Evolutionary conservation across 768 basidiomycete species (phyloP).

Genomic region (Rhodotorula taiwanensis): DNA sequence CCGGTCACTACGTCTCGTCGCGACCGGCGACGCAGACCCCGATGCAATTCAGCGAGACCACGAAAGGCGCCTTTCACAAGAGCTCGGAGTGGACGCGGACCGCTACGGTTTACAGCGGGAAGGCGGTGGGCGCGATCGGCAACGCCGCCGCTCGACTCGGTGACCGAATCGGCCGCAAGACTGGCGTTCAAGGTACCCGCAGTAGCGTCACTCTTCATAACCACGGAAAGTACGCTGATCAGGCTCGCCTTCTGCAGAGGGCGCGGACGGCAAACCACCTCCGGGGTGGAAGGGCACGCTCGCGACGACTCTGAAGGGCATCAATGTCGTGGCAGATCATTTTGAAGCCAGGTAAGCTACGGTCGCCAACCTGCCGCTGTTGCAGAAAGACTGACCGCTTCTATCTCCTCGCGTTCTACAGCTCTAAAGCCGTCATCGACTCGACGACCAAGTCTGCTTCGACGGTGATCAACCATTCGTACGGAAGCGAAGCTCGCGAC

Average conservation of each 20-base stretch:
- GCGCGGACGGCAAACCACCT: not conserved
- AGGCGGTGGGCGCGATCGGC: slow-evolving; percentile 16
- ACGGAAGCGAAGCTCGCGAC: slow-evolving; percentile 44
- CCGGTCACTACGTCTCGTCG: slow-evolving; percentile 4
- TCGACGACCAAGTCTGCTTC: slow-evolving; percentile 11
- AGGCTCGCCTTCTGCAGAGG: slow-evolving; percentile 1
- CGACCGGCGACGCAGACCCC: slow-evolving; percentile 18
- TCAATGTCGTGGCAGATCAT: slow-evolving; percentile 28
- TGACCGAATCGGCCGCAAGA: slow-evolving; percentile 16
- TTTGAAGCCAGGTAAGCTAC: slow-evolving; percentile 42
- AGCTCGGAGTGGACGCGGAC: not conserved
- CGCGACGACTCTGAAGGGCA: slow-evolving; percentile 12
- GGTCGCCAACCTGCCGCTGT: not conserved
- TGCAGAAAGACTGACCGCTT: not conserved
- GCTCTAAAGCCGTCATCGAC: slow-evolving; percentile 22
- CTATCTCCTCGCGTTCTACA: not conserved
- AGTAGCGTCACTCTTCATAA: too few species aligned
- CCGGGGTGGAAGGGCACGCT: slow-evolving; percentile 14
- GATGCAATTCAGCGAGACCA: slow-evolving; percentile 12
- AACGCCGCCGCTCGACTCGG: slow-evolving; percentile 7
- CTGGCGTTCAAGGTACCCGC: slow-evolving; percentile 23
- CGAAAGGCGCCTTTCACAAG: slow-evolving; percentile 1
- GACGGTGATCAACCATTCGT: slow-evolving; percentile 43
- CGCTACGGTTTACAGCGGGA: slow-evolving; percentile 16
- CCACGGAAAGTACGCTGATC: too few species aligned